phyloP scores from a whole-genome alignment of 805 yeast genomes.

The Torulaspora gathmanii region DNA sequence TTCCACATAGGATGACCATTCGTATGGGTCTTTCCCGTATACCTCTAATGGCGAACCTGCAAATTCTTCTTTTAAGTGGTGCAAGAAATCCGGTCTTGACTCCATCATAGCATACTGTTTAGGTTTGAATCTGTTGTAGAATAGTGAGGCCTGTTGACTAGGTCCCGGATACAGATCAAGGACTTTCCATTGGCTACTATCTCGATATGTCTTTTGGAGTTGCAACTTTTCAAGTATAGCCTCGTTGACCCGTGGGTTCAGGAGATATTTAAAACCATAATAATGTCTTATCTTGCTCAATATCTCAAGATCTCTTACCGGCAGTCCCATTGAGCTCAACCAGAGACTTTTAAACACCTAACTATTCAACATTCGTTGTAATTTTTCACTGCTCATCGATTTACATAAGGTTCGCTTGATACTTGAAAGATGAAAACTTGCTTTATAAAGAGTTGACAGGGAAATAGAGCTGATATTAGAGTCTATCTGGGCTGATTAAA shows the following conservation, averaged over 20 bases:
- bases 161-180: slow-evolving; percentile 59
- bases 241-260: slow-evolving; percentile 23
- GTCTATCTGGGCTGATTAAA: not conserved
- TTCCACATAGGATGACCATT: slow-evolving; percentile 57
- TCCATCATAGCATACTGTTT: slow-evolving; percentile 61
- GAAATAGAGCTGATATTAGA: not conserved
- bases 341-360: not conserved
- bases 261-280: slow-evolving; percentile 24
- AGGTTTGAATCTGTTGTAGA: slow-evolving; percentile 61
- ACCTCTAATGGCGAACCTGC: slow-evolving; percentile 31
- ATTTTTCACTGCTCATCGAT: slow-evolving; percentile 8
- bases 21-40: slow-evolving; percentile 50
- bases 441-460: too few relatives aligned
- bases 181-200: slow-evolving; percentile 42
- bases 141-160: slow-evolving; percentile 55
- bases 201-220: slow-evolving; percentile 36
- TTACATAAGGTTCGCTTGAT: not conserved
- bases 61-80: slow-evolving; percentile 11
- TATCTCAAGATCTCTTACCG: slow-evolving; percentile 10
- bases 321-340: slow-evolving; percentile 12
- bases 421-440: not conserved
- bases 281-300: slow-evolving; percentile 19
- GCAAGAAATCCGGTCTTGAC: slow-evolving; percentile 31
- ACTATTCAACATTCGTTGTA: not conserved
- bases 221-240: slow-evolving; percentile 46